phyloP scores from a whole-genome alignment of 768 basidiomycete genomes.

The Aureoboletus auriporus region DNA sequence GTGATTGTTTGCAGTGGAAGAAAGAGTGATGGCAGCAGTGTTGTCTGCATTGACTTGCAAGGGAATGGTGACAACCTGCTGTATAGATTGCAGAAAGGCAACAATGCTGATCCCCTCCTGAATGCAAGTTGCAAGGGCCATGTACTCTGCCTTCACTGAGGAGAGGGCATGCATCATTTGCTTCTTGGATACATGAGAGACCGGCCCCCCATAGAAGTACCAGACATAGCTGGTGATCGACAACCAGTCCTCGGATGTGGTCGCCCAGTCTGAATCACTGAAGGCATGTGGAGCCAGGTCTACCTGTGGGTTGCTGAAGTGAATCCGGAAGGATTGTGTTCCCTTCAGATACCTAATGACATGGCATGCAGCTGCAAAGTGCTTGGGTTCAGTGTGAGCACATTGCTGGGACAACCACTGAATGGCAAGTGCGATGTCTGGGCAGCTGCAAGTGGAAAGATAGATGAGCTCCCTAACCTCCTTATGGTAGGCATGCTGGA shows the following conservation, averaged over 20 bases:
- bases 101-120: no score
- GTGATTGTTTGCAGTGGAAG: no score
- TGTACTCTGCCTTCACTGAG: neutral
- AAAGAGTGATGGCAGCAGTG: no score
- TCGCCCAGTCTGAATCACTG: constrained; percentile 26
- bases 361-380: constrained; percentile 10
- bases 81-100: no score
- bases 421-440: constrained; percentile 34
- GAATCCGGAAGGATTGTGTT: neutral
- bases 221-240: constrained; percentile 30
- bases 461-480: constrained; percentile 1
- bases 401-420: constrained; percentile 24
- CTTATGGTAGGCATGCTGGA: neutral
- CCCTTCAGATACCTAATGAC: constrained; percentile 25
- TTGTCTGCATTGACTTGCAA: no score
- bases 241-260: constrained; percentile 9
- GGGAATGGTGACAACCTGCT: no score
- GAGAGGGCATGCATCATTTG: constrained; percentile 1
- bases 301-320: neutral
- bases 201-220: constrained; percentile 13
- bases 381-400: constrained; percentile 6
- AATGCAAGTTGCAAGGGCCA: neutral
- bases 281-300: constrained; percentile 4
- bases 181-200: constrained; percentile 32
- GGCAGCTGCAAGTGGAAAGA: constrained; percentile 29